Percentiles rank a stretch among this genome's conserved stretches.
Conservation (phyloP, 108 stramenopile species). For the Cyclotella baltica region DNA sequence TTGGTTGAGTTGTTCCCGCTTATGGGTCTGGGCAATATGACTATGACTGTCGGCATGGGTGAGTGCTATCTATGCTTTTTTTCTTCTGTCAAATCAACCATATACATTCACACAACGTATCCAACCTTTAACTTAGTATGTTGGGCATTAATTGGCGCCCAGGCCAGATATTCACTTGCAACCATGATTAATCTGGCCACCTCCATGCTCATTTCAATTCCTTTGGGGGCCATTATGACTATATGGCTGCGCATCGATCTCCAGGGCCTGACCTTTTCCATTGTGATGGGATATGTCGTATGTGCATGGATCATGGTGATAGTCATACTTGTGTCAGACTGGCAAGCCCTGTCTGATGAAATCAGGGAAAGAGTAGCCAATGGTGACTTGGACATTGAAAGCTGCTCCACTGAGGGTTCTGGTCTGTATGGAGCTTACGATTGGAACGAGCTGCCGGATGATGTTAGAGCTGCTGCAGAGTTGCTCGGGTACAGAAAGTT, state of each 20-base stretch:
- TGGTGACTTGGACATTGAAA: slow-evolving; percentile 19
- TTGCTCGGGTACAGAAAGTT: slow-evolving; percentile 45
- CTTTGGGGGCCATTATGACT: slow-evolving; percentile 25
- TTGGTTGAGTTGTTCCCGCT: slow-evolving; percentile 65
- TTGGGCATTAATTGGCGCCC: slow-evolving; percentile 37
- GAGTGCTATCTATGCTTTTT: neutral
- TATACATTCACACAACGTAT: neutral
- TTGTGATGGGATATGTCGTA: slow-evolving; percentile 31
- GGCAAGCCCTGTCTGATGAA: slow-evolving; percentile 20
- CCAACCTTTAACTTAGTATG: slow-evolving; percentile 10
- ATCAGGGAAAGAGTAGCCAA: slow-evolving; percentile 30
- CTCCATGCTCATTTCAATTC: slow-evolving; percentile 21
- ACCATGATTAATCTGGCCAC: slow-evolving; percentile 14
- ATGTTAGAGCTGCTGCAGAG: slow-evolving; percentile 15
- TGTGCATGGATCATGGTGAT: slow-evolving; percentile 17
- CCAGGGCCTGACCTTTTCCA: slow-evolving; percentile 31
- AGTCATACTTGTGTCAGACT: slow-evolving; percentile 23
- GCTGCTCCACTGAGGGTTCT: slow-evolving; percentile 6
- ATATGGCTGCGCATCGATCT: slow-evolving; percentile 22
- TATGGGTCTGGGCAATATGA: slow-evolving; percentile 60
- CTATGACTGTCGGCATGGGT: slow-evolving; percentile 30
- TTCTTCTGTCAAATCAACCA: neutral
- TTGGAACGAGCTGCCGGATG: slow-evolving; percentile 28
- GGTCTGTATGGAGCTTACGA: slow-evolving; percentile 3
- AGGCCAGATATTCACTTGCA: slow-evolving; percentile 24